Evolutionary conservation across 805 yeast genomes (phyloP), one percentile per base, ranked within the genome.

Genomic region (Isabelozyma pseudorhagii): DNA sequence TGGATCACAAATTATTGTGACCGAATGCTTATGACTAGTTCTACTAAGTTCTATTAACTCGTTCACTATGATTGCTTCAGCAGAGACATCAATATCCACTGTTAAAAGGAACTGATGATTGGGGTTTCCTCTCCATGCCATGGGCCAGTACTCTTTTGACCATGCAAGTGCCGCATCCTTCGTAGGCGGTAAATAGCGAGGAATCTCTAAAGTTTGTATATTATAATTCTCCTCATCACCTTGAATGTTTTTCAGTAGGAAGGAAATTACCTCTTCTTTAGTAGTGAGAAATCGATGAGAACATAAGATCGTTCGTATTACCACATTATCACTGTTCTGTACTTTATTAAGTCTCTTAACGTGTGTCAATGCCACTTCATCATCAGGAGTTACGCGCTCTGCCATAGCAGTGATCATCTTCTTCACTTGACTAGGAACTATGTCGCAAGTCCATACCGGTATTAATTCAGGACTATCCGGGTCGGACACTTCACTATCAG

Each of bases 101-200:
- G 80, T 82, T 28, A 85, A 82, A 39, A 89, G 66, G 31, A 79
- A 79, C 59, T 87, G 94, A 51, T 84, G 82, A 56, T 83, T 75
- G 0, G 96, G 96, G 60, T 92, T 90, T 0, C 98, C 98, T 56
- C 91, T 84, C 98, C 98, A 94, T 39, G 89, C 77, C 47, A 89
- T 69, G 0, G 98, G 98, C 99, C 98, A 93, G 55, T 78, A 80
- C 14, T 69, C 55, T 4, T 65, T 49, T 2, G 91, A 79, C 97
- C 97, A 92, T 40, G 72, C 70, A 1, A 66, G 50, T 18, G 86
- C 78, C 13, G 82, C 64, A n/a, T 85, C 90, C 55, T 85, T 87
- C 3, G 89, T 82, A 5, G 78, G 73, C 0, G 97, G 96, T n/a
- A 80, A 77, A 49, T 74, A 74, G 25, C 59, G 59, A 0, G 97